Evolutionary conservation across 345 rosid genomes (phyloP), one percentile per base, ranked within the genome.

Genomic region (Gynandropsis gynandra): DNA sequence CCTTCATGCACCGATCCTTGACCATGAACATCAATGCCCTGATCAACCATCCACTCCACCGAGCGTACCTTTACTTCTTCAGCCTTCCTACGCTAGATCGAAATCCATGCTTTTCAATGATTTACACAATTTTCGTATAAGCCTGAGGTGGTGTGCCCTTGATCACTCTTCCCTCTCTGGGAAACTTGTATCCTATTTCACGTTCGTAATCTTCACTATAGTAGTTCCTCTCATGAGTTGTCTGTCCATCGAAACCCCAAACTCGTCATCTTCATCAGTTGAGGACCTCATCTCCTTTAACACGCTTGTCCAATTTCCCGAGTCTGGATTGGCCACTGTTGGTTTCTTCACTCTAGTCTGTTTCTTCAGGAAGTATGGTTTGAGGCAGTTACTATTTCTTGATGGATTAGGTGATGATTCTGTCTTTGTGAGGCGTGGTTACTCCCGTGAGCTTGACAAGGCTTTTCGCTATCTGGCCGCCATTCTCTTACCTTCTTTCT

Each of bases 401-500:
- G 84, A 87, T 27, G 83, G 54, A 4, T 51, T 82, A 0, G 74
- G 64, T 16, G 59, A 68, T 4, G 89, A 87, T 54, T 70, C 84
- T 0, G 40, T 66, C 16, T 69, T 65, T 0, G 79, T 80, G 44
- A 65, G 71, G 56, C 68, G 58, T 1, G 72, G 82, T 13, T 87
- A 79, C 58, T 60, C 81, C 0, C 52, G 46, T 0, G 81, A 79
- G 67, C 81, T 81, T 24, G 80, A 79, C 58, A 74, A 61, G 61
- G 75, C 83, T 5, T 77, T 87, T 42, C 80, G 84, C 10, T 71
- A 67, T 68, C 71, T 87, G 1, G 80, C 96, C 7, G 77, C 45
- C 70, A 83, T 83, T 19, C 73, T 87, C 24, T 49, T 83, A 10
- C 96, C 96, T 2, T 83, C 87, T 14, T 76, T 87, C 48, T 51